A percentile compares a stretch with the other conserved stretches of the same genome.
Evolutionary conservation across 768 basidiomycete species (phyloP).

Genomic region (Suillus placidus): DNA sequence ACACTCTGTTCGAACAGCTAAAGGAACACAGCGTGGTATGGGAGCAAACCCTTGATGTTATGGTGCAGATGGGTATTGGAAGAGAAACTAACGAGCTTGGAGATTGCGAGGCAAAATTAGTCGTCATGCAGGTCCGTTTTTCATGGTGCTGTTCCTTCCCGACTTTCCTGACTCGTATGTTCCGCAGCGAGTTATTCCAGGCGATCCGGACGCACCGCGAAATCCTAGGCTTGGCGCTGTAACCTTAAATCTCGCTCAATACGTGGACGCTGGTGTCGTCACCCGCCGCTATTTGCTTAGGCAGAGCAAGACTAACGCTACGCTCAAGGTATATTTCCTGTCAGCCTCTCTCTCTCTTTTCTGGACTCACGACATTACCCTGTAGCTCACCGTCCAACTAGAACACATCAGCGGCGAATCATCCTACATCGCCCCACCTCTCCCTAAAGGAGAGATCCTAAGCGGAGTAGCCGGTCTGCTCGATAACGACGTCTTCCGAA

Average conservation of each 20-base stretch:
- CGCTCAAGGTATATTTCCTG: constrained; percentile 56
- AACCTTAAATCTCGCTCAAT: constrained; percentile 75
- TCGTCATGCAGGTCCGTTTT: constrained; percentile 54
- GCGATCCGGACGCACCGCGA: constrained; percentile 56
- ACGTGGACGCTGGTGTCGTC: constrained; percentile 58
- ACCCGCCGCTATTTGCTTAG: constrained; percentile 68
- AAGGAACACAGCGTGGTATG: constrained; percentile 67
- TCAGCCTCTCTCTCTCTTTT: neutral
- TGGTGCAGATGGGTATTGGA: constrained; percentile 64
- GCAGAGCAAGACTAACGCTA: constrained; percentile 80
- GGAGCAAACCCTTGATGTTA: constrained; percentile 57
- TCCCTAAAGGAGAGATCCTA: constrained; percentile 73
- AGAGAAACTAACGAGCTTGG: constrained; percentile 50
- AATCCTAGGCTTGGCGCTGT: constrained; percentile 68
- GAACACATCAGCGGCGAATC: constrained; percentile 57
- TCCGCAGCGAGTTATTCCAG: constrained; percentile 56
- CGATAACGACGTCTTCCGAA: constrained; percentile 54
- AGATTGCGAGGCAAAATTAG: constrained; percentile 65
- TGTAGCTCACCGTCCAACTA: constrained; percentile 57
- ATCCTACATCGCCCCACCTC: constrained; percentile 62
- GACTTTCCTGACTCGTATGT: neutral
- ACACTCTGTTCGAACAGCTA: constrained; percentile 60
- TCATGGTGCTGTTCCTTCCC: neutral
- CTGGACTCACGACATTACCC: neutral
- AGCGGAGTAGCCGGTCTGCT: constrained; percentile 67